Evolutionary conservation across 768 basidiomycete species (phyloP).

Genomic region (Butyriboletus loyo): DNA sequence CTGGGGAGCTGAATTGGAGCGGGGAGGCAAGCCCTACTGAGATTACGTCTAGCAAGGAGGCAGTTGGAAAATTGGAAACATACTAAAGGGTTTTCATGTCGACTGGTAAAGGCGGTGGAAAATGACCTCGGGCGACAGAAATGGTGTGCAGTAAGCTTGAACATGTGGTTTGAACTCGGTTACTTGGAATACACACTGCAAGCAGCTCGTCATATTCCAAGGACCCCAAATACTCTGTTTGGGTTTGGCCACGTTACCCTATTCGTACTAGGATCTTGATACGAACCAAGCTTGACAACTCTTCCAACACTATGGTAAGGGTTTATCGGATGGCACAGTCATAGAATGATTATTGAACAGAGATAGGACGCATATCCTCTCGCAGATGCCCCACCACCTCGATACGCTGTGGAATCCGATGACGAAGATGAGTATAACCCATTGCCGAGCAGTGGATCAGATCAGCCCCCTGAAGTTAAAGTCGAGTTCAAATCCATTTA

Average conservation of each 20-base stretch:
- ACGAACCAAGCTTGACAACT: neutral
- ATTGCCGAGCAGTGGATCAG: slow-evolving; percentile 16
- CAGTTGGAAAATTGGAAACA: slow-evolving; percentile 5
- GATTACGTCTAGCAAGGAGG: slow-evolving; percentile 11
- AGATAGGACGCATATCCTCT: slow-evolving; percentile 52
- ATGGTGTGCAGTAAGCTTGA: slow-evolving; percentile 8
- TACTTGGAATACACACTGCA: too few relatives aligned
- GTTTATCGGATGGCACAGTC: neutral
- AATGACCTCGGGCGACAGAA: slow-evolving; percentile 9
- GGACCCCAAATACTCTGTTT: slow-evolving; percentile 5
- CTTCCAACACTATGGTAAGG: slow-evolving; percentile 12
- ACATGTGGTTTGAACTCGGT: neutral
- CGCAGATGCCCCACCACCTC: slow-evolving; percentile 53
- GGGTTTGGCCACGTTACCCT: neutral
- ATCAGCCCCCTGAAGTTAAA: slow-evolving; percentile 18
- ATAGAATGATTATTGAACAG: neutral
- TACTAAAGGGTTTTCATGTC: slow-evolving; percentile 60
- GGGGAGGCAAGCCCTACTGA: slow-evolving; percentile 34
- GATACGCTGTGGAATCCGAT: slow-evolving; percentile 63
- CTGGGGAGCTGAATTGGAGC: slow-evolving; percentile 45
- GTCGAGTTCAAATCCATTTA: slow-evolving; percentile 40
- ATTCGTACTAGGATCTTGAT: neutral
- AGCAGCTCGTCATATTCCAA: too few relatives aligned
- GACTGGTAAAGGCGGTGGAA: slow-evolving; percentile 9
- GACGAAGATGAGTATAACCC: slow-evolving; percentile 64